Evolutionary conservation across 192 early-diverging fungal species (phyloP).

Genomic region (Rhizophlyctis rosea): DNA sequence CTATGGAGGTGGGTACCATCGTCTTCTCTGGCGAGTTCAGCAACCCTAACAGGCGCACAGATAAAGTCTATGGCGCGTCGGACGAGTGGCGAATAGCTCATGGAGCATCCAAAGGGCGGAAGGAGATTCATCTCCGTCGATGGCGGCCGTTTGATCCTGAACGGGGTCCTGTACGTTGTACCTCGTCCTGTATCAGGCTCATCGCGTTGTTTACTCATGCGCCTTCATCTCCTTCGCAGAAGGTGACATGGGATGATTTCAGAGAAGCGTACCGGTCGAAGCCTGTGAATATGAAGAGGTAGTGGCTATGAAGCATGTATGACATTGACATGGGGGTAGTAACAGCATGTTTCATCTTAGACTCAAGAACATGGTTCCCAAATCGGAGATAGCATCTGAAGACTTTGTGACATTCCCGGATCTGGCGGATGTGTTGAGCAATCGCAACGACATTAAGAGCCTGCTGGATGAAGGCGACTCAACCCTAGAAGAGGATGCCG

Average conservation of each 20-base stretch:
- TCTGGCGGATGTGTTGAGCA: background rate
- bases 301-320: background rate
- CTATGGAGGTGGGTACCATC: constrained; percentile 19
- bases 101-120: constrained; percentile 2
- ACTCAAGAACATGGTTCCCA: background rate
- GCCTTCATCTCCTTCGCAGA: constrained; percentile 1
- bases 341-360: background rate
- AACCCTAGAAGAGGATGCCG: constrained; percentile 14
- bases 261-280: constrained; percentile 3
- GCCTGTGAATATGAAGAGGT: constrained; percentile 17
- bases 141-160: too few species aligned
- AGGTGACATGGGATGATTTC: constrained; percentile 19
- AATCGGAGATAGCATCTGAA: background rate
- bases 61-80: constrained; percentile 1
- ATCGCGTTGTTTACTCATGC: too few species aligned
- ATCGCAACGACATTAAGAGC: background rate
- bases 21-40: background rate
- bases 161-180: too few species aligned
- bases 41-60: too few species aligned
- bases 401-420: background rate
- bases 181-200: too few species aligned
- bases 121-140: constrained; percentile 7
- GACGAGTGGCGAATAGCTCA: constrained; percentile 15
- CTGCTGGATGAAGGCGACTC: background rate
- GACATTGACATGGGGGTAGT: background rate